Base-by-base conservation (phyloP, 495 filamentous ascomycete species). In the Lepidopterella palustris region DNA sequence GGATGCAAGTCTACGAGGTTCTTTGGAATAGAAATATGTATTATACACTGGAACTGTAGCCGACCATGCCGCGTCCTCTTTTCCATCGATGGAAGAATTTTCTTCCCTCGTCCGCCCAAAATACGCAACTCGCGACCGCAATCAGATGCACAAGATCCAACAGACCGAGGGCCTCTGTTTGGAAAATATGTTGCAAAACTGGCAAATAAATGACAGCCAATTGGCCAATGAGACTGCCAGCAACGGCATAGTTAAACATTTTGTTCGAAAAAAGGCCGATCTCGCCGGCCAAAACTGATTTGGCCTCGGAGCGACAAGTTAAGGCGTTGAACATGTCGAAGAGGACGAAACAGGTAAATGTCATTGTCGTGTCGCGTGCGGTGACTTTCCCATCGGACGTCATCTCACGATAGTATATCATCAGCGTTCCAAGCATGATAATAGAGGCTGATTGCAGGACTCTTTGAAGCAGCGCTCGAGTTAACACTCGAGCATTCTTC, bases 261-360 rank as follows among this genome's bases (percentile, higher is more conserved):
- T 83, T 87, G 68, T 98, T 98, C 8, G 82, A 81, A 45, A 90
- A 87, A 1, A 97, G 64, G 20, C 84, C 77, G 24, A 97, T 80
- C 69, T 98, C 93, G 42, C 92, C 92, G 27, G 84, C 79, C 23
- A 97, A 82, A 4, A 97, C 78, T 29, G 87, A 91, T 68, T 98
- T 98, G 63, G 79, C 81, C 71, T 97, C 92, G 50, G 88, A 93
- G 52, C 93, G 89, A 73, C 93, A 97, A 8, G 90, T 87, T 13
- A 98, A 78, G 0, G 93, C 93, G 71, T 97, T 96, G 78, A 96
- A 95, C 93, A 98, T 97, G 76, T 98, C 93, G 71, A 96, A 98
- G 25, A 97, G 79, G 23, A 98, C 93, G 68, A 98, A 98, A 74
- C 89, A 95, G 21, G 93, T 98, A 72, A 98, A 98, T 1, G 93